Conservation (phyloP, 179 eudicot genomes). For the Beta lomatogona region DNA sequence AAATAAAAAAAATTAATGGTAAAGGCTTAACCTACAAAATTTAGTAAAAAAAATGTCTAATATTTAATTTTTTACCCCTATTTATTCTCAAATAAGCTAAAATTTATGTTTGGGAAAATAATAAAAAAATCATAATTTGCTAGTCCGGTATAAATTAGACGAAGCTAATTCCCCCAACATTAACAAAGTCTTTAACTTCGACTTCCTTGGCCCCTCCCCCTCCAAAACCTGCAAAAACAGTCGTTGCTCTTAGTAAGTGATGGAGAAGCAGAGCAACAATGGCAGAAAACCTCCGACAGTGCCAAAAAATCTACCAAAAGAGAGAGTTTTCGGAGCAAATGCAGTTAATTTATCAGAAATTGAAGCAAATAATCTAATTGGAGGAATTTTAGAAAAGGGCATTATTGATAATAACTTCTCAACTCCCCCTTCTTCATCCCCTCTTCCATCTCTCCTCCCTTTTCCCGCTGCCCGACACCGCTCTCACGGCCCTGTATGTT, state of each 20-base stretch:
- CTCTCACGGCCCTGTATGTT: constrained; percentile 82
- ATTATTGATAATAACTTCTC: constrained; percentile 31
- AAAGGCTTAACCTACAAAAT: too few relatives aligned
- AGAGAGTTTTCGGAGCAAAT: constrained; percentile 37
- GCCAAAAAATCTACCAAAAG: constrained; percentile 25
- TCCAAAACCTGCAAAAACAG: neutral
- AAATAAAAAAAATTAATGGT: too few relatives aligned
- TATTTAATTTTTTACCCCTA: too few relatives aligned
- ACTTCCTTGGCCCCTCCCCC: neutral
- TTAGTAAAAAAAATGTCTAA: too few relatives aligned
- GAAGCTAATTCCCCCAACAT: too few relatives aligned
- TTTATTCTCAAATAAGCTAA: too few relatives aligned
- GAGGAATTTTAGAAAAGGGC: constrained; percentile 79
- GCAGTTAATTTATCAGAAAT: constrained; percentile 36
- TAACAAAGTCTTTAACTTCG: neutral
- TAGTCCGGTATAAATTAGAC: too few relatives aligned
- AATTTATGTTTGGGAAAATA: too few relatives aligned
- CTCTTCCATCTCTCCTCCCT: constrained; percentile 70
- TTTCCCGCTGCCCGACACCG: constrained; percentile 98
- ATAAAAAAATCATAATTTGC: too few relatives aligned
- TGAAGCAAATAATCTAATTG: constrained; percentile 44
- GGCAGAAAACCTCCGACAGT: constrained; percentile 13
- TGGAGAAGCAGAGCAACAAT: constrained; percentile 25
- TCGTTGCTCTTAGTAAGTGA: neutral
- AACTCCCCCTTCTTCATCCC: constrained; percentile 45